phyloP scores from a whole-genome alignment of 768 basidiomycete genomes.

The Pleurotus djamor region DNA sequence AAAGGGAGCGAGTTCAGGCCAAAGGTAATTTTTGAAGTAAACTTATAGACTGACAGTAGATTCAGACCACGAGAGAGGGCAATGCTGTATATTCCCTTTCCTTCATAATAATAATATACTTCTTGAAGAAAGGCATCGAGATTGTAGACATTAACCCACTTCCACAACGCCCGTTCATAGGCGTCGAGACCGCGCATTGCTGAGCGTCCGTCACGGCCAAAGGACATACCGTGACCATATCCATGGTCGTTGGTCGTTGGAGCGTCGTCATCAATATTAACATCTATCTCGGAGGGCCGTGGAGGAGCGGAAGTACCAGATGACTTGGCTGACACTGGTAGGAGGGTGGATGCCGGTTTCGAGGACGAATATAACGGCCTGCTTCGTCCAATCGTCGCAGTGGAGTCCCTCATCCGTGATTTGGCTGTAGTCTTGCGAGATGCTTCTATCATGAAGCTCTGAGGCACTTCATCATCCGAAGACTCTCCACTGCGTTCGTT shows the following conservation, averaged over 20 bases:
- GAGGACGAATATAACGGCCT: constrained; percentile 54
- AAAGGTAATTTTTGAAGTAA: constrained; percentile 10
- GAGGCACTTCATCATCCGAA: constrained; percentile 83
- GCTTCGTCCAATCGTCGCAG: constrained; percentile 26
- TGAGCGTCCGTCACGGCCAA: constrained; percentile 27
- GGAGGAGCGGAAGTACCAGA: constrained; percentile 48
- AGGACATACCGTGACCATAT: constrained; percentile 23
- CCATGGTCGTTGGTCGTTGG: constrained; percentile 14
- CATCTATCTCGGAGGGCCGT: constrained; percentile 61
- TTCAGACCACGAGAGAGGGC: constrained; percentile 90
- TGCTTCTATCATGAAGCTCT: constrained; percentile 84
- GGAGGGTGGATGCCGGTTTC: constrained; percentile 35
- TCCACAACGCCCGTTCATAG: constrained; percentile 93
- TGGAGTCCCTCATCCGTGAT: constrained; percentile 10
- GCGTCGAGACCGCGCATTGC: constrained; percentile 73
- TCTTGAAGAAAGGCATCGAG: constrained; percentile 95
- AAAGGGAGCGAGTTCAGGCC: constrained; percentile 12
- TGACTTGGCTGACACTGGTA: constrained; percentile 31
- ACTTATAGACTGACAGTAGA: constrained; percentile 69
- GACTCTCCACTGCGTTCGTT: constrained; percentile 49
- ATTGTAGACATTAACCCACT: constrained; percentile 99
- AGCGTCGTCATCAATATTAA: constrained; percentile 28
- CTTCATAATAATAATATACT: constrained; percentile 94
- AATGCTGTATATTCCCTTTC: constrained; percentile 96
- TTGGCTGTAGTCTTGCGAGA: constrained; percentile 32